phyloP scores from a whole-genome alignment of 352 stramenopile genomes.

The Phytophthora europaea region DNA sequence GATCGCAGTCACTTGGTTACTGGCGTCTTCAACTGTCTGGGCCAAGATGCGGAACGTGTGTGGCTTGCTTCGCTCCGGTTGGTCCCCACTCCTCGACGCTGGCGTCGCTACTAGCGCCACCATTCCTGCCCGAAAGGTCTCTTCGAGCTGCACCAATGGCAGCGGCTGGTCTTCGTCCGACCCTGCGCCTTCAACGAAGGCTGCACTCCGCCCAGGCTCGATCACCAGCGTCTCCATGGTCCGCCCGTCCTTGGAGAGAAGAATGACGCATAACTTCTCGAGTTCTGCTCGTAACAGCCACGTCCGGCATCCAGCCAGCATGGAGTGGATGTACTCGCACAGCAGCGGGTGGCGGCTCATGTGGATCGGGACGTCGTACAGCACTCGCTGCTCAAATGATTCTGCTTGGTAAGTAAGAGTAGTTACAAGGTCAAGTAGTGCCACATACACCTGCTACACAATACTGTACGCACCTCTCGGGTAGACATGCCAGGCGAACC shows the following conservation, averaged over 20 bases:
- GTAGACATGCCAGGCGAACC: conserved; percentile 67
- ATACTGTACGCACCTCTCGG: conserved; percentile 50
- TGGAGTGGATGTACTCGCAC: conserved; percentile 83
- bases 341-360: conserved; percentile 80
- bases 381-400: conserved; percentile 65
- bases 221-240: conserved; percentile 64
- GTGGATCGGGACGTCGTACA: conserved; percentile 86
- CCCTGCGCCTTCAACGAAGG: conserved; percentile 19
- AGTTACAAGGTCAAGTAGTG: background rate
- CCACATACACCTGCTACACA: background rate
- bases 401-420: conserved; percentile 38
- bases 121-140: conserved; percentile 68
- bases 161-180: conserved; percentile 42
- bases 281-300: conserved; percentile 73
- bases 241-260: conserved; percentile 60
- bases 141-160: conserved; percentile 63
- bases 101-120: conserved; percentile 62
- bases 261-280: conserved; percentile 71
- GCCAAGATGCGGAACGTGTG: conserved; percentile 79
- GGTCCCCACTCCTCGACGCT: conserved; percentile 9
- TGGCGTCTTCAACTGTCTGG: conserved; percentile 65
- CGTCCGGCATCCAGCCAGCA: conserved; percentile 66
- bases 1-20: conserved; percentile 44
- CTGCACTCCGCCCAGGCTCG: conserved; percentile 52
- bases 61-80: conserved; percentile 10